Base-by-base conservation (phyloP, 2,329 filamentous ascomycete genomes). In the Thermothelomyces thermophilus region DNA sequence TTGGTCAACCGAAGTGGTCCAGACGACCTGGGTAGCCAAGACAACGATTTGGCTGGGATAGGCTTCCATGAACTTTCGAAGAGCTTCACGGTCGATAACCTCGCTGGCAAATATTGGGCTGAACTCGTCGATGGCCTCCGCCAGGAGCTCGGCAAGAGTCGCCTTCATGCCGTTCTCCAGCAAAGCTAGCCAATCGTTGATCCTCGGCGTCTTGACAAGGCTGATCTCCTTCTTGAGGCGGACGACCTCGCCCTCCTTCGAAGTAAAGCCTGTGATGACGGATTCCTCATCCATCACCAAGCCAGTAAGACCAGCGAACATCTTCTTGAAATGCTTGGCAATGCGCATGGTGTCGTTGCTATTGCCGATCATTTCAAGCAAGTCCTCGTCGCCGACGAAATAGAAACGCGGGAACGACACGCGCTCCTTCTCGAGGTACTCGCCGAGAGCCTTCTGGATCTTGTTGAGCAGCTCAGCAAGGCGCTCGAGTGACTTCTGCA, bases 301-400 rank as follows among this genome's bases (percentile, higher is more conserved):
- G 3, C 93, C 93, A 4, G 86, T 91, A 41, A 98, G 76, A 55
- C 93, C 93, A 56, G 94, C 93, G 74, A 99, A 99, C 93, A 99
- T 99, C 75, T 99, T 99, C 68, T 95, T 91, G 74, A 99, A 90
- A 72, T 99, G 94, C 68, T 98, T 98, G 35, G 93, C 89, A 58
- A 98, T 94, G 48, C 93, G 90, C 53, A 93, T 73, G 9, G 91
- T 95, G 63, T 99, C 93, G 63, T 96, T 96, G 71, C 91, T 97
- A 68, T 99, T 99, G 65, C 93, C 93, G 57, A 99, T 99, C 71
- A 99, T 99, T 68, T 99, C 93, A 20, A 99, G 77, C 50, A 99
- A 73, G 69, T 99, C 93, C 65, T 99, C 94, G 62, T 99, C 94
- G 67, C 93, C 93, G 50, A 99, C 94, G 62, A 98, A 99, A 73